Evolutionary conservation across 148 eudicot species (phyloP).

Genomic region (Chenopodium berlandieri): DNA sequence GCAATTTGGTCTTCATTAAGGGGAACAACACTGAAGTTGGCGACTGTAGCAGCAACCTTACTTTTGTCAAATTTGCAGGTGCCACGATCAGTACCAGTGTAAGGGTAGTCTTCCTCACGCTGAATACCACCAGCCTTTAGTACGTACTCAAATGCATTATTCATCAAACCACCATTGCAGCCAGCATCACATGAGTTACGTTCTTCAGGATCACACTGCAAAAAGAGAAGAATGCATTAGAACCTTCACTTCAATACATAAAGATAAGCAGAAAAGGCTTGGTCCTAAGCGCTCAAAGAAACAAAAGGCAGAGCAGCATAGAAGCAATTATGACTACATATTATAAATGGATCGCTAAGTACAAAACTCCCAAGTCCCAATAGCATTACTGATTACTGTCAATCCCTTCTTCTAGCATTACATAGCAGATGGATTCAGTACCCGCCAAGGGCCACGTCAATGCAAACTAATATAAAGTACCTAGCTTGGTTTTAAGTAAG

Average conservation of each 20-base stretch:
- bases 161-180: constrained; percentile 81
- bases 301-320: too few species aligned
- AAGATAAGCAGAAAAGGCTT: not conserved
- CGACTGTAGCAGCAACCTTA: constrained; percentile 67
- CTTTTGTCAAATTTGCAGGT: constrained; percentile 63
- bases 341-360: too few species aligned
- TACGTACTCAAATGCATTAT: constrained; percentile 69
- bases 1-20: constrained; percentile 76
- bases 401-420: not conserved
- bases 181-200: constrained; percentile 61
- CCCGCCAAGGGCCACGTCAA: too few species aligned
- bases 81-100: constrained; percentile 56
- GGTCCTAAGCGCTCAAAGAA: not conserved
- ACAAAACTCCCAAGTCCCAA: too few species aligned
- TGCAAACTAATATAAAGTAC: too few species aligned
- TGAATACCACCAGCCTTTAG: constrained; percentile 73
- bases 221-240: not conserved
- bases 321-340: too few species aligned
- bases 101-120: constrained; percentile 68
- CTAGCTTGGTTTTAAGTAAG: too few species aligned
- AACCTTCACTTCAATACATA: not conserved
- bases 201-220: constrained; percentile 85
- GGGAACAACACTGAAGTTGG: constrained; percentile 72
- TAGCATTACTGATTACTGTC: not conserved
- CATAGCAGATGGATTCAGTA: too few species aligned